These are phyloP conservation scores for Blastomyces parvus DNA, from an alignment of 2,329 filamentous ascomycete genomes.

Conservation along the genomic window DNA sequence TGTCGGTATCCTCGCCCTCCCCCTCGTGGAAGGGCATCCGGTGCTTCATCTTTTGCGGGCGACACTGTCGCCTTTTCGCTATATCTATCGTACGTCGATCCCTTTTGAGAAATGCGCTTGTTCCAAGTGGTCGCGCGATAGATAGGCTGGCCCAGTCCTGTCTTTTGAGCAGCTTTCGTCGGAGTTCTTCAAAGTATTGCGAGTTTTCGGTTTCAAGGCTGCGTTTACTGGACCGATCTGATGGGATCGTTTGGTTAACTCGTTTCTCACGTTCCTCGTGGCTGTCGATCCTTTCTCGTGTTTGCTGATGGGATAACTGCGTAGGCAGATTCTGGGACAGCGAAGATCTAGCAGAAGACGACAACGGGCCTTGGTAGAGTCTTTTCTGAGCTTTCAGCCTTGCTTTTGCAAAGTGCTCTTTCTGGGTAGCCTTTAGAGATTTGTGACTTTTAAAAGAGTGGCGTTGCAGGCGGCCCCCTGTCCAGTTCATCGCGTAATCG, in stretches of 20 bases:
- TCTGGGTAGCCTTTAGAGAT: slow-evolving; percentile 22
- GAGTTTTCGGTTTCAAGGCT: background rate
- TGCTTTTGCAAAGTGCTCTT: slow-evolving; percentile 28
- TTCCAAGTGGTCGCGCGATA: slow-evolving; percentile 25
- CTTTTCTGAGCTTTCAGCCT: slow-evolving; percentile 17
- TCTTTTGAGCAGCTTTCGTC: slow-evolving; percentile 27
- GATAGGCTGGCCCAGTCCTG: slow-evolving; percentile 33
- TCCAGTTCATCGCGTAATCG: slow-evolving; percentile 35
- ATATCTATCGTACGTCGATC: slow-evolving; percentile 12
- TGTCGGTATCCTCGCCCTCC: slow-evolving; percentile 14
- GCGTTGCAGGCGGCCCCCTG: slow-evolving; percentile 34
- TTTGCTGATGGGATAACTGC: background rate
- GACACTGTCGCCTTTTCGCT: slow-evolving; percentile 21
- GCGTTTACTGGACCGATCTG: background rate
- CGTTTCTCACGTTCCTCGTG: background rate
- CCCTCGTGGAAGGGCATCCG: background rate
- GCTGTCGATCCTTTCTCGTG: background rate
- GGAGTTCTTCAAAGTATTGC: slow-evolving; percentile 22
- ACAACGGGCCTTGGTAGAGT: slow-evolving; percentile 9
- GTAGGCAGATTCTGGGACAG: background rate
- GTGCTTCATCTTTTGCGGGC: background rate
- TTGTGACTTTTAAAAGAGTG: slow-evolving; percentile 28
- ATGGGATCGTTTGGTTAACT: background rate
- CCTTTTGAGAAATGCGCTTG: background rate
- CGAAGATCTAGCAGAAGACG: background rate